Conservation (phyloP, 805 yeast genomes). For the Saturnispora mendoncae region DNA sequence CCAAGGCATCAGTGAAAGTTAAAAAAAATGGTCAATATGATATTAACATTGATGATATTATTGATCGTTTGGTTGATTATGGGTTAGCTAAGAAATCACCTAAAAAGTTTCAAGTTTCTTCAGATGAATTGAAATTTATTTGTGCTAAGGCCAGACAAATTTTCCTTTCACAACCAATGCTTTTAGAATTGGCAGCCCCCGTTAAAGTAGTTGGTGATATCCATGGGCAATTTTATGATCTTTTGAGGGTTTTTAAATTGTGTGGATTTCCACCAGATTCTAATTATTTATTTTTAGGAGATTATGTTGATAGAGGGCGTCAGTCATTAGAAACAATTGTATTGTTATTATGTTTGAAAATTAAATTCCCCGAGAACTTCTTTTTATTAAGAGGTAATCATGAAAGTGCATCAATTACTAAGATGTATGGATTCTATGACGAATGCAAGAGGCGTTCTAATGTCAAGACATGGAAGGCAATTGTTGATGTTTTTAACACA, state of each 20-base stretch:
- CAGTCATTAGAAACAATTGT: conserved; percentile 49
- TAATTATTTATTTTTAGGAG: conserved; percentile 49
- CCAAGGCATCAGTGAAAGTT: background rate
- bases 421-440: conserved; percentile 52
- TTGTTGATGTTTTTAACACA: conserved; percentile 49
- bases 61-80: conserved; percentile 47
- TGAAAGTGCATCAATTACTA: conserved; percentile 50
- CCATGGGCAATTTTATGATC: conserved; percentile 57
- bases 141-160: conserved; percentile 52
- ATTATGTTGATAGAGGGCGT: conserved; percentile 52
- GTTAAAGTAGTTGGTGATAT: conserved; percentile 81
- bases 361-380: conserved; percentile 52
- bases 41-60: conserved; percentile 52
- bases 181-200: conserved; percentile 62
- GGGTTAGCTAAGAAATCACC: conserved; percentile 38
- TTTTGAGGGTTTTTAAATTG: conserved; percentile 45
- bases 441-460: conserved; percentile 48
- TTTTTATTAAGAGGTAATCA: conserved; percentile 54
- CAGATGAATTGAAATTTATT: conserved; percentile 47
- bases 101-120: conserved; percentile 42
- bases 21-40: background rate
- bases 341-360: conserved; percentile 43
- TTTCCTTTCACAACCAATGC: conserved; percentile 55
- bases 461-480: conserved; percentile 40
- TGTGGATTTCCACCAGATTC: conserved; percentile 54